These are phyloP conservation scores for Mortierella polycephala DNA, from an alignment of 371 early-diverging fungal species.

Conservation along the genomic window DNA sequence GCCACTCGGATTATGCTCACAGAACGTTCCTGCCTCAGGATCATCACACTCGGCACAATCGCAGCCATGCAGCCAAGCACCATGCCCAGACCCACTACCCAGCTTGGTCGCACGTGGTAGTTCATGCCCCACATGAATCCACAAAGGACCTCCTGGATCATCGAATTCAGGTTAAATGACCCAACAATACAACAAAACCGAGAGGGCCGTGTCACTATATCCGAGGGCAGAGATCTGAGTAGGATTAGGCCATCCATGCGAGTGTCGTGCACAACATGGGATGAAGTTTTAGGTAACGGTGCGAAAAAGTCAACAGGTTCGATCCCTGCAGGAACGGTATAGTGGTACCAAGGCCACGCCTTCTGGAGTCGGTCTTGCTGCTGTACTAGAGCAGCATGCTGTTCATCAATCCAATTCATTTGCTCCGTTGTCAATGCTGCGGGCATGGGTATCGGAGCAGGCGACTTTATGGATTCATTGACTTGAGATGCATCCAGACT, in stretches of 20 bases:
- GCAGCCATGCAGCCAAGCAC: constrained; percentile 43
- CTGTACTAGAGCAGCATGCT: constrained; percentile 9
- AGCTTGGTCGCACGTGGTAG: constrained; percentile 42
- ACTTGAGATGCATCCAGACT: no score
- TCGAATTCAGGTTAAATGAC: constrained; percentile 45
- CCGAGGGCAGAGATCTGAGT: constrained; percentile 10
- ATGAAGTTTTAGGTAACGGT: not conserved
- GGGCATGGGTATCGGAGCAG: constrained; percentile 26
- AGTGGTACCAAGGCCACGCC: constrained; percentile 51
- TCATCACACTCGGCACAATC: constrained; percentile 48
- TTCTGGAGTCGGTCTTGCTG: constrained; percentile 27
- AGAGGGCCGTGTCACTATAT: constrained; percentile 13
- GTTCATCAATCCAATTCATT: constrained; percentile 44
- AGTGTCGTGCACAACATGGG: not conserved
- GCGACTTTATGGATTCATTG: not conserved
- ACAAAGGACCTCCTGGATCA: constrained; percentile 46
- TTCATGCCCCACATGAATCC: constrained; percentile 55
- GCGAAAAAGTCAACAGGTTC: constrained; percentile 50
- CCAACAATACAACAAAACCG: constrained; percentile 34
- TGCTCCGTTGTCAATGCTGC: constrained; percentile 34
- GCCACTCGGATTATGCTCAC: constrained; percentile 30
- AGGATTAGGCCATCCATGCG: not conserved
- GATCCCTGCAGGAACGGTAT: constrained; percentile 39
- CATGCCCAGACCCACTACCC: constrained; percentile 40
- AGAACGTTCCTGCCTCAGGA: constrained; percentile 38